phyloP scores from a whole-genome alignment of 768 basidiomycete species.

The Pholiota conissans region DNA sequence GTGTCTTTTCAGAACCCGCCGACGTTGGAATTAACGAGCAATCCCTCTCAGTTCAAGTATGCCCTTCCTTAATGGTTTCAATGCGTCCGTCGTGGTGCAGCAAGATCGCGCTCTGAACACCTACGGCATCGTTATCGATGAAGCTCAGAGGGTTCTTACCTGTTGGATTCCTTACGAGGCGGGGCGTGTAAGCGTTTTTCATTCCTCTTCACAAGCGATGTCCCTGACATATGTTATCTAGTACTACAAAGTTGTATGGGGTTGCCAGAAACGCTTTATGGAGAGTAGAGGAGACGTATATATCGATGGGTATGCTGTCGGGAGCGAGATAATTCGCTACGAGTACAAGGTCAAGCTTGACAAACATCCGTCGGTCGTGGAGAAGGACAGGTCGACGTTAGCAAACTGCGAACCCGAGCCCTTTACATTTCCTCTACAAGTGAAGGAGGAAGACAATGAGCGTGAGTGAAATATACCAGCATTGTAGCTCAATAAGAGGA shows the following conservation, averaged over 20 bases:
- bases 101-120: neutral
- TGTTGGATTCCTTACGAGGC: neutral
- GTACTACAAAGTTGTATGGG: neutral
- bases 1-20: too few species aligned
- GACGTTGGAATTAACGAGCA: too few species aligned
- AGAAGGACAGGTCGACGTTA: neutral
- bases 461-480: too few species aligned
- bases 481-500: too few species aligned
- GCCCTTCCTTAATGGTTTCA: neutral
- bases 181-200: neutral
- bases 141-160: neutral
- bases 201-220: too few species aligned
- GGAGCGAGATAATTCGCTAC: neutral
- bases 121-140: neutral
- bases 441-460: too few species aligned
- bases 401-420: too few species aligned
- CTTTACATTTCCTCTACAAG: too few species aligned
- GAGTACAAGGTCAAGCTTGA: neutral
- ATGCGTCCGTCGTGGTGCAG: neutral
- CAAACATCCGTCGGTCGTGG: too few species aligned
- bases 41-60: too few species aligned
- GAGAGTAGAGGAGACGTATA: neutral
- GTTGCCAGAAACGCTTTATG: neutral
- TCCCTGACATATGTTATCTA: neutral
- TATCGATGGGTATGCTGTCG: neutral